Evolutionary conservation across 2,329 filamentous ascomycete species (phyloP), one percentile per base, ranked within the genome.

Genomic region (Pleurostoma richardsiae): DNA sequence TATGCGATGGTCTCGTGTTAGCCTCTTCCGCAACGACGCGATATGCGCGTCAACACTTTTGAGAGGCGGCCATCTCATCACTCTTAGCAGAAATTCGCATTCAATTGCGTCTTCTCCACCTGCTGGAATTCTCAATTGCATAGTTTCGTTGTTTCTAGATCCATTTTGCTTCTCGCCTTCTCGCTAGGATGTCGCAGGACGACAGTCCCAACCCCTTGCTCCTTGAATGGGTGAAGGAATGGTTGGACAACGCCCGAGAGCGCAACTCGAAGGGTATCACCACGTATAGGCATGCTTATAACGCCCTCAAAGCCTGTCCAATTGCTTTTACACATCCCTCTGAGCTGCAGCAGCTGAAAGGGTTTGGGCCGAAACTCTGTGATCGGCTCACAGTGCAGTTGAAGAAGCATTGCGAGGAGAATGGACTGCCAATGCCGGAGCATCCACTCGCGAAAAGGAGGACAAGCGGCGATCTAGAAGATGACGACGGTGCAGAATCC

Each of bases 201-300:
- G 56, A 70, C 29, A 84, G 79, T 53, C 77, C 82, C 11, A 94
- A 94, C 56, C 83, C 87, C 4, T 72, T 88, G 39, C 74, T 90
- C 6, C 73, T 91, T 8, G 68, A 70, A 53, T 91, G 86, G 82
- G 80, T 91, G 43, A 84, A 87, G 58, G 86, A 90, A 69, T 90
- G 85, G 85, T 76, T 86, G 43, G 85, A 90, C 40, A 62, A 77
- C 39, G 87, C 86, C 10, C 74, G 77, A 42, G 80, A 88, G 54
- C 78, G 77, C 41, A 88, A 85, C 59, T 79, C 80, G 19, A 90
- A 88, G 60, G 85, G 85, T 27, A 67, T 82, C 28, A 80, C 76
- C n/a, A 83, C 80, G 0, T 92, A 90, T 63, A 86, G 80, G 53
- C 82, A 85, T 55, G 88, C 88, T 1, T 89, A 89, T 58, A 77